Base-by-base conservation (phyloP, 2,329 filamentous ascomycete genomes). In the Ilyonectria robusta region DNA sequence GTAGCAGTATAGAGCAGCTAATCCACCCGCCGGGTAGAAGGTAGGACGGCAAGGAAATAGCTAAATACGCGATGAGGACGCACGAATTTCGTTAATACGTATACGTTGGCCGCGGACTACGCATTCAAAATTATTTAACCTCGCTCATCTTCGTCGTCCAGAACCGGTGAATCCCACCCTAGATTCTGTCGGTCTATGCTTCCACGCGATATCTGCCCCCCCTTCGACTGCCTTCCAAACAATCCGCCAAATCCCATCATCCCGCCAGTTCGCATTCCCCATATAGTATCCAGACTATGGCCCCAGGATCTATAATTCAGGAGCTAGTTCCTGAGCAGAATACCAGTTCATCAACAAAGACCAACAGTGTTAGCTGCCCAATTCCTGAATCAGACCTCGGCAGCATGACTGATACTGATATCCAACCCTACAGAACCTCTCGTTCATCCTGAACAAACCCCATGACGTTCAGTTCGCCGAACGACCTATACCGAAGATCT, bases 381-480 rank as follows among this genome's bases (percentile, higher is more conserved):
- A n/a, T 44, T n/a, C 40, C 17, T 8, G n/a, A 44, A 44, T n/a
- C 15, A 44, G 8, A 44, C 40, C 15, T 6, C 15, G 3, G 40
- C 40, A n/a, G 40, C 17, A 15, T 33, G 8, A 8, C 10, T 11
- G 8, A 33, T 33, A 42, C 40, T 42, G 40, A 42, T n/a, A 42
- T 5, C 8, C 40, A 17, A n/a, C 40, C 17, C 40, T 17, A 42
- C 9, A 61, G 59, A 61, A 61, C 10, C 48, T 61, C 2, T 61
- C 59, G 6, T 61, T 61, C 37, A 54, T 54, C 37, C 33, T 61
- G 37, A 53, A 54, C 29, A 40, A 42, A 19, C 59, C 48, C 9
- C 35, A 50, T 29, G 37, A 61, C 7, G 59, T 54, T 6, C 31
- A 50, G 2, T 61, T 61, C 19, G 37, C 37, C 44, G 59, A 61